These are phyloP conservation scores for Aspergillus quadrilineatus DNA, from an alignment of 2,329 filamentous ascomycete genomes.

Conservation along the genomic window DNA sequence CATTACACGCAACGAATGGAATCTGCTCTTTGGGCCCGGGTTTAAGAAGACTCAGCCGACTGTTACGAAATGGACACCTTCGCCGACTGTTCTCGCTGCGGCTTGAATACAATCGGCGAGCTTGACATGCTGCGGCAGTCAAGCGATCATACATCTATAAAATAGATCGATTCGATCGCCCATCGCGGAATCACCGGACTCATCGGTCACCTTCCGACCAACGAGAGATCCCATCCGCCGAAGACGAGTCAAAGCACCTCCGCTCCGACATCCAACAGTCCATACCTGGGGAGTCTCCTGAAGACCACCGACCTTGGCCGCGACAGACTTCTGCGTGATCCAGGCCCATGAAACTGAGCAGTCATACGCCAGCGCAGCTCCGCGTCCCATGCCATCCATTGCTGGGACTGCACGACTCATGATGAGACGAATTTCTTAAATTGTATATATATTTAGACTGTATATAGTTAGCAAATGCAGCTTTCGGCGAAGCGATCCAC, in stretches of 20 bases:
- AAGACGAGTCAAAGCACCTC: background rate
- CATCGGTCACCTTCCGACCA: no score
- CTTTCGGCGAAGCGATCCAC: background rate
- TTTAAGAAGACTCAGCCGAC: slow-evolving; percentile 30
- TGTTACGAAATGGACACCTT: slow-evolving; percentile 41
- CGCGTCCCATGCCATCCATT: background rate
- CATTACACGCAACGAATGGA: slow-evolving; percentile 45
- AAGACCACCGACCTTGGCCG: background rate
- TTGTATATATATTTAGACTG: slow-evolving; percentile 5
- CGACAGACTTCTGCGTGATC: background rate
- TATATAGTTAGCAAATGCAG: background rate
- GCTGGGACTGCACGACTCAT: background rate
- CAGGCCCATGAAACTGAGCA: background rate
- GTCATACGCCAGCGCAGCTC: background rate
- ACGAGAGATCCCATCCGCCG: background rate
- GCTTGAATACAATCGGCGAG: slow-evolving; percentile 21
- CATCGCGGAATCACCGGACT: no score
- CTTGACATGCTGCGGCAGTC: background rate
- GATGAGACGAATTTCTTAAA: slow-evolving; percentile 1
- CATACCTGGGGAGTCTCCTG: background rate
- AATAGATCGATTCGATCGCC: background rate
- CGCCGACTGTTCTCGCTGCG: slow-evolving; percentile 31
- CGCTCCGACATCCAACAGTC: background rate
- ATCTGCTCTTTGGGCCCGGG: slow-evolving; percentile 37
- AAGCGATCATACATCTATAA: background rate